A percentile compares a stretch with the other conserved stretches of the same genome.
Conservation (phyloP, 2,329 filamentous ascomycete genomes). For the Pestalotiopsis sp. region DNA sequence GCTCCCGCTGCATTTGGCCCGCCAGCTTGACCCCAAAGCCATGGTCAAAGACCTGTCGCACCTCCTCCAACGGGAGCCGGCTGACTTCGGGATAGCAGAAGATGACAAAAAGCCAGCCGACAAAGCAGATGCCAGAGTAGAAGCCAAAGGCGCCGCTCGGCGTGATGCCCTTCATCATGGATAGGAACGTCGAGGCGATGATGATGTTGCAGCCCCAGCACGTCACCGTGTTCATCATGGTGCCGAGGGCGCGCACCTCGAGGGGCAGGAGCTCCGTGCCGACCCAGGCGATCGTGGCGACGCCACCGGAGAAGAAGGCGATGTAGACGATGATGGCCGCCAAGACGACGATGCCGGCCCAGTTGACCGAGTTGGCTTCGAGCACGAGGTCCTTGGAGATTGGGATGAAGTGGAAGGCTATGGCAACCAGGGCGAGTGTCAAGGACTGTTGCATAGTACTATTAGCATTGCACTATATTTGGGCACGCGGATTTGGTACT, state of each 20-base stretch:
- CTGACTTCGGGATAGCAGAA: constrained; percentile 52
- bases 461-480: neutral
- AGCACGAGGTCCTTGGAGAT: constrained; percentile 39
- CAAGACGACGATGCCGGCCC: constrained; percentile 42
- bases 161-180: constrained; percentile 46
- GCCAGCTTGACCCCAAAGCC: constrained; percentile 44
- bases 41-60: constrained; percentile 46
- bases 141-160: constrained; percentile 50
- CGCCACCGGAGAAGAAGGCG: constrained; percentile 42
- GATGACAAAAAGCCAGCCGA: constrained; percentile 46
- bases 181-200: constrained; percentile 46
- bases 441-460: constrained; percentile 12
- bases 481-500: neutral
- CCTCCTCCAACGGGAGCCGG: constrained; percentile 52
- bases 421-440: constrained; percentile 39
- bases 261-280: constrained; percentile 44
- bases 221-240: constrained; percentile 45
- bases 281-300: constrained; percentile 46
- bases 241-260: constrained; percentile 46
- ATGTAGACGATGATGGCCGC: constrained; percentile 47
- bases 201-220: constrained; percentile 47
- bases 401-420: constrained; percentile 46
- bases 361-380: constrained; percentile 31
- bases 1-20: constrained; percentile 29
- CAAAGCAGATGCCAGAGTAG: constrained; percentile 47